These are phyloP conservation scores for Talaromyces sp. DNA, from an alignment of 2,329 filamentous ascomycete genomes.

Conservation along the genomic window DNA sequence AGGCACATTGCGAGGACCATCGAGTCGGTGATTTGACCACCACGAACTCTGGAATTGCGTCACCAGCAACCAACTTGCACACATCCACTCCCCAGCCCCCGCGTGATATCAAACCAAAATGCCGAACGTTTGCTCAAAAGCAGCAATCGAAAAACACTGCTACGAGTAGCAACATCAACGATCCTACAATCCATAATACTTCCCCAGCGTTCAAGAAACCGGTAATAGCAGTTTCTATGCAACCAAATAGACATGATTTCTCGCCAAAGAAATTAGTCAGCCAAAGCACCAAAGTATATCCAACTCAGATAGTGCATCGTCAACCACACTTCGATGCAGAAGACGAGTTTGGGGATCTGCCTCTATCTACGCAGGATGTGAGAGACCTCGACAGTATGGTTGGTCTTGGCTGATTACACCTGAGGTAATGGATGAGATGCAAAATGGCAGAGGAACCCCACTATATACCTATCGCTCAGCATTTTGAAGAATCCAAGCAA, in stretches of 20 bases:
- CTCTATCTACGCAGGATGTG: slow-evolving; percentile 14
- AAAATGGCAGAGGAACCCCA: background rate
- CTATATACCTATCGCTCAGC: background rate
- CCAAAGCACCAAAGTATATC: background rate
- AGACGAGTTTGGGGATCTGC: slow-evolving; percentile 17
- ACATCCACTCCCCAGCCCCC: too few relatives aligned
- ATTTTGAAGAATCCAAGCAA: background rate
- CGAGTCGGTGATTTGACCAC: too few relatives aligned
- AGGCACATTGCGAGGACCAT: too few relatives aligned
- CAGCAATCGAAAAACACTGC: background rate
- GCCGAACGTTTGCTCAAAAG: background rate
- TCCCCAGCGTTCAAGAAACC: background rate
- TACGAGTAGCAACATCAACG: background rate
- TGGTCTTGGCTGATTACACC: background rate
- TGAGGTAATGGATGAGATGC: background rate
- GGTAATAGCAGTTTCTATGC: background rate
- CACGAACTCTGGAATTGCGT: too few relatives aligned
- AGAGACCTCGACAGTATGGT: slow-evolving; percentile 16
- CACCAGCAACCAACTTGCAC: too few relatives aligned
- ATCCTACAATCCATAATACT: background rate
- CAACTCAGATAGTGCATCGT: background rate
- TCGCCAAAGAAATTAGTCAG: background rate
- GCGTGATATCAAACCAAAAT: background rate
- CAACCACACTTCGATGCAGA: slow-evolving; percentile 2
- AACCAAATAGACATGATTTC: background rate